These are phyloP conservation scores for Aspergillus caelatus DNA, from an alignment of 2,329 filamentous ascomycete species.

Conservation along the genomic window DNA sequence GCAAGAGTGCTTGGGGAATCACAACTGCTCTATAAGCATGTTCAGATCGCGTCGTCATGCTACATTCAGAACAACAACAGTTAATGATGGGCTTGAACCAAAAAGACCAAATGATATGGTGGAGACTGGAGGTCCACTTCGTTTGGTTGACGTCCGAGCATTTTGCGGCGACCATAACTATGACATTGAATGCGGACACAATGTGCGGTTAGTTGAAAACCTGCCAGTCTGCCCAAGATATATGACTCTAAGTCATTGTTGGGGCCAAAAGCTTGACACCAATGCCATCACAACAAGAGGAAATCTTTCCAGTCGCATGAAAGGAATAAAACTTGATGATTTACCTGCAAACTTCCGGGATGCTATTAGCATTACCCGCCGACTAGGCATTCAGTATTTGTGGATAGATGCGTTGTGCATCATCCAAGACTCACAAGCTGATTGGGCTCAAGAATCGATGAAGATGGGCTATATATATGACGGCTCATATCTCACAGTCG, in stretches of 20 bases:
- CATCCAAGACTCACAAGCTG: not conserved
- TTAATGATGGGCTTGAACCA: not conserved
- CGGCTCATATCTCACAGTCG: not conserved
- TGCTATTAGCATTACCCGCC: not conserved
- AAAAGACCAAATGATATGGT: not conserved
- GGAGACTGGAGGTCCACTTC: not conserved
- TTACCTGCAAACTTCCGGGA: not conserved
- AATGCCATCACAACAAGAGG: not conserved
- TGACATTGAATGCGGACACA: not conserved
- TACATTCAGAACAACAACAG: not conserved
- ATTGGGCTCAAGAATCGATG: not conserved
- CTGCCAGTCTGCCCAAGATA: not conserved
- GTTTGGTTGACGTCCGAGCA: not conserved
- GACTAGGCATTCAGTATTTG: not conserved
- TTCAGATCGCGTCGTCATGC: not conserved
- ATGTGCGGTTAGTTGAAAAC: not conserved
- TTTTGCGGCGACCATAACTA: not conserved
- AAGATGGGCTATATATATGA: not conserved
- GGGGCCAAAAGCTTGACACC: not conserved
- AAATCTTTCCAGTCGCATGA: not conserved
- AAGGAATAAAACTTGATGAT: not conserved
- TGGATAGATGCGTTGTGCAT: not conserved
- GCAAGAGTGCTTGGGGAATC: not conserved
- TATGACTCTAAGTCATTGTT: not conserved
- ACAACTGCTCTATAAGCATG: not conserved